Percentiles rank a stretch among this genome's conserved stretches.
Evolutionary conservation across 371 early-diverging fungal genomes (phyloP).

Genomic region (Lichtheimia ramosa): DNA sequence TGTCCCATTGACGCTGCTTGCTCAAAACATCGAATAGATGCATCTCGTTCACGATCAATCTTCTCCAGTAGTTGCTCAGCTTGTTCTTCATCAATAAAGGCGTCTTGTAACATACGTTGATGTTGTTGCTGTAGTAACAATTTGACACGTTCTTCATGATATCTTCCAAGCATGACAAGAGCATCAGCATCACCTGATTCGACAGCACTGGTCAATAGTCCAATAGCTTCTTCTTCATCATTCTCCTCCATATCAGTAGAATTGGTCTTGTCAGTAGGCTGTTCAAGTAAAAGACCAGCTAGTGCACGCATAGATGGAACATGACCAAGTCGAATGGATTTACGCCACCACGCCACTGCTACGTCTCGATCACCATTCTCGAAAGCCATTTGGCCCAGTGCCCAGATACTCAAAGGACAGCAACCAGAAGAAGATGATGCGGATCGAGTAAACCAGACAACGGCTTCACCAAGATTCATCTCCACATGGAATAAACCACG

Average conservation of each 20-base stretch:
- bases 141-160: constrained; percentile 19
- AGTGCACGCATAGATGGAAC: constrained; percentile 29
- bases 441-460: constrained; percentile 34
- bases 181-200: constrained; percentile 38
- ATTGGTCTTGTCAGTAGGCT: neutral
- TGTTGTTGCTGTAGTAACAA: constrained; percentile 4
- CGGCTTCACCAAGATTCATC: constrained; percentile 27
- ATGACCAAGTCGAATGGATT: constrained; percentile 37
- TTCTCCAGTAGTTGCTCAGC: constrained; percentile 12
- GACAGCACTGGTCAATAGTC: constrained; percentile 23
- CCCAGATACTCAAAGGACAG: constrained; percentile 27
- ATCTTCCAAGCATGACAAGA: constrained; percentile 31
- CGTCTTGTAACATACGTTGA: constrained; percentile 1
- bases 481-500: constrained; percentile 27
- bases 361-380: constrained; percentile 35
- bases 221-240: constrained; percentile 10
- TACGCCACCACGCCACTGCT: constrained; percentile 40
- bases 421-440: constrained; percentile 27
- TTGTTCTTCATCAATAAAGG: constrained; percentile 10
- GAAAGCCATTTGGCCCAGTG: constrained; percentile 35
- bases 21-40: constrained; percentile 44
- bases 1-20: constrained; percentile 39
- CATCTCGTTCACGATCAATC: constrained; percentile 35
- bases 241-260: neutral
- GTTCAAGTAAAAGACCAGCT: constrained; percentile 18